phyloP scores from a whole-genome alignment of 2,329 filamentous ascomycete species.

The Aspergillus felis region DNA sequence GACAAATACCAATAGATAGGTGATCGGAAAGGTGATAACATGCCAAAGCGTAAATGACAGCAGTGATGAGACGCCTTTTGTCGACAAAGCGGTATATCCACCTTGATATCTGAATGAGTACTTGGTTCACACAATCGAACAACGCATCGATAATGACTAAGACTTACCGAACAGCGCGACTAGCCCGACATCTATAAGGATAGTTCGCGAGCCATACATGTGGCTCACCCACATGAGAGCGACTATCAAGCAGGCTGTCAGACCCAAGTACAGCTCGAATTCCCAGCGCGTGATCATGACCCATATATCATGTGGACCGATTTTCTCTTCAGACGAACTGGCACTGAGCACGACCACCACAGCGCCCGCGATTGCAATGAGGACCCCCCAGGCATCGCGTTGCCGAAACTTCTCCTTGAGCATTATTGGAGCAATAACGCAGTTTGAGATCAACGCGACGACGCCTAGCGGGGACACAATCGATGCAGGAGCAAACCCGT shows the following conservation, averaged over 20 bases:
- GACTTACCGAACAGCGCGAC: slow-evolving; percentile 81
- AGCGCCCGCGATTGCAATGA: slow-evolving; percentile 81
- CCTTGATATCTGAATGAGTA: slow-evolving; percentile 48
- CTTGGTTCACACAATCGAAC: slow-evolving; percentile 3
- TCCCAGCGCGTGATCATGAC: slow-evolving; percentile 79
- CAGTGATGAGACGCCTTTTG: slow-evolving; percentile 93
- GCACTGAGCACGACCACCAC: slow-evolving; percentile 92
- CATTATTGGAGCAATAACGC: slow-evolving; percentile 89
- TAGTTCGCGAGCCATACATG: slow-evolving; percentile 77
- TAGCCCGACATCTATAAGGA: slow-evolving; percentile 87
- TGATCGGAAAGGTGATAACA: slow-evolving; percentile 86
- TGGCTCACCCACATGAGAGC: slow-evolving; percentile 77
- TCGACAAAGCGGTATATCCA: slow-evolving; percentile 93
- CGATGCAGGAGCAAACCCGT: slow-evolving; percentile 94
- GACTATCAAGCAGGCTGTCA: slow-evolving; percentile 70
- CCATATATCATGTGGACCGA: slow-evolving; percentile 89
- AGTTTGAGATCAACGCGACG: slow-evolving; percentile 95
- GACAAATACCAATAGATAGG: slow-evolving; percentile 77
- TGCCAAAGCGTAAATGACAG: slow-evolving; percentile 86
- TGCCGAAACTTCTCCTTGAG: slow-evolving; percentile 85
- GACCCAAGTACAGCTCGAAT: slow-evolving; percentile 83
- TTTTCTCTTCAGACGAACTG: slow-evolving; percentile 80
- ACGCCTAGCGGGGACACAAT: slow-evolving; percentile 96
- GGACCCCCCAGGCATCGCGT: slow-evolving; percentile 81
- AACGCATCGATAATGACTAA: not conserved